Base-by-base conservation (phyloP, 2,329 filamentous ascomycete species). In the Macrophomina tecta region DNA sequence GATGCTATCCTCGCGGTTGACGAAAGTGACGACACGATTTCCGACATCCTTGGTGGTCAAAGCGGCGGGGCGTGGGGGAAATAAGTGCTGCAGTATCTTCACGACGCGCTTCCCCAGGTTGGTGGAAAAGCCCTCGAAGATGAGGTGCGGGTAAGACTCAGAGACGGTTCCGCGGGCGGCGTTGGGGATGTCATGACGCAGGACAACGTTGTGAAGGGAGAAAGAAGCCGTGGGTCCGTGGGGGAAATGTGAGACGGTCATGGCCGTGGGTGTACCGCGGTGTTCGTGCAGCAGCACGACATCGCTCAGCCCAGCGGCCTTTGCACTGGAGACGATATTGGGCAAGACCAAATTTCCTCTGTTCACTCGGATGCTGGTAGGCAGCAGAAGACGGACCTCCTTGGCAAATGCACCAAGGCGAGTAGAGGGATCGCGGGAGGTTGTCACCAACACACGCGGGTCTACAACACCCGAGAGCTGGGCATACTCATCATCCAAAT, bases 41-140 rank as follows among this genome's bases (percentile, higher is more conserved):
- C 94, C 94, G 23, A 96, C 84, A 78, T 96, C 97, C 40, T 84
- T 84, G 70, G 88, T 90, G 6, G 65, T 62, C 18, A 62, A 5
- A 74, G 79, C 85, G 0, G 88, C 85, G 73, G 97, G 94, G 64
- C 94, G 85, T 0, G 96, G 95, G 5, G 95, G 95, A 74, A 97
- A 99, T 2, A 97, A 82, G 72, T 99, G 94, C 79, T 98, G 97
- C 49, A 99, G 79, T 14, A 98, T 91, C 77, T 96, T 94, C 62
- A 93, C 91, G 16, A 97, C 89, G 18, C 95, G 87, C 73, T 89
- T 85, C 65, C 95, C 95, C 5, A 98, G 82, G 40, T 86, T 87
- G 5, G 91, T 93, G 5, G 86, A 91, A 80, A 99, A 98, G 2
- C 93, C 93, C 74, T 99, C 95, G 73, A 99, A 98, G 69, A 99